Base-by-base conservation (phyloP, 2,329 filamentous ascomycete species). In the Aspergillus fijiensis region DNA sequence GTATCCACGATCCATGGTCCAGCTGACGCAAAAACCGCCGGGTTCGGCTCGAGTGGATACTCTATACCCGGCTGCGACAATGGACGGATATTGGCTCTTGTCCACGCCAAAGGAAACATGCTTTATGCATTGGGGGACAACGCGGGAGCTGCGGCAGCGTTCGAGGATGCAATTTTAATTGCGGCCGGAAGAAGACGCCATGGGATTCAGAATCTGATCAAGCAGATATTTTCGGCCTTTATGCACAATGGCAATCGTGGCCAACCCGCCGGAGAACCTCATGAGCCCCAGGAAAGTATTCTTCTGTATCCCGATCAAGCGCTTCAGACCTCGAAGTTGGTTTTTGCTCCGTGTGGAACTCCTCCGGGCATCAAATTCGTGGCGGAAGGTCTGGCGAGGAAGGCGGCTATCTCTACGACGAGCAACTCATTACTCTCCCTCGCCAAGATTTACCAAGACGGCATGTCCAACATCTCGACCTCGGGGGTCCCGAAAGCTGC, bases 21-120 rank as follows among this genome's bases (percentile, higher is more conserved):
- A 9, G 69, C 68, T 12, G 71, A 77, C 39, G 64, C 68, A 52
- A 64, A 67, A n/a, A 69, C 77, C 23, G 72, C 74, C 23, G 81
- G 89, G 0, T 92, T 89, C 71, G 89, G 87, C 1, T 89, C 88
- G 4, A 95, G 91, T 74, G 93, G 92, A 16, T 98, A 96, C 74
- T 85, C 87, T 14, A 88, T 99, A 49, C 85, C 92, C 5, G 92
- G 89, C 2, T 87, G 85, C 49, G 95, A 99, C 67, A 98, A 97
- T 72, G 95, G 94, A 9, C 87, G 95, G 61, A 92, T 99, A 70
- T 84, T 99, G 49, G 90, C 92, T n/a, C 83, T 99, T 16, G 87
- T 98, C 47, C 95, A 99, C 76, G 93, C 94, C 21, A 99, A 98
- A 76, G 95, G 94, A n/a, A 98, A 98, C 64, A 96, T 98, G 89